Base-by-base conservation (phyloP, 805 yeast genomes). In the Candida chilensis region DNA sequence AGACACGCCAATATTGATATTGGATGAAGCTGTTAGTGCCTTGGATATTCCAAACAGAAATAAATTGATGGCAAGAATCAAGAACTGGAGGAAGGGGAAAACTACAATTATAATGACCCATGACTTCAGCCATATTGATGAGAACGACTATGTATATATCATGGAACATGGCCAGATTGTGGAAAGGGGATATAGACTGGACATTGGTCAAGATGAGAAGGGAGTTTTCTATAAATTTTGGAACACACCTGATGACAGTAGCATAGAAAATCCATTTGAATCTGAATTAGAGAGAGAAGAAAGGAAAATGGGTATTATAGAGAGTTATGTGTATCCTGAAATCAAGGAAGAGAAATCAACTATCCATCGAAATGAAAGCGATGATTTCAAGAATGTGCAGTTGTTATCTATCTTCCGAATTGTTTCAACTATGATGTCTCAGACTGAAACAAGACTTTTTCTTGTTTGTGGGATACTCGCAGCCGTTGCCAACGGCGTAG, bases 21-120 rank as follows among this genome's bases (percentile, higher is more conserved):
- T 88, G 17, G 99, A 92, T 55, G 99, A 92, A 48, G 71, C 92
- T 4, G 57, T 84, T 2, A 78, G 92, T 29, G 96, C 96, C 0
- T 54, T 92, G 33, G 96, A 92, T 48, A 47, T 54, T 2, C 42
- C 41, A 0, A 65, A 67, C 26, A 64, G 77, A 36, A 52, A 54
- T 1, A 32, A 45, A 3, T 48, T 86, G 4, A 50, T 79, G 44
- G 47, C 54, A 2, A 63, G 64, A 0, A 61, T 92, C 9, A 67
- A 71, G 32, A 32, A 38, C 3, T 76, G 82, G 78, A 66, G 97
- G 40, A 34, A 37, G 5, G 76, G 71, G 2, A 78, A 70, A 38
- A 82, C 96, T 0, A 88, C 96, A 0, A 67, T 92, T 11, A 55
- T 86, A 3, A 64, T 90, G 30, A 82, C 96, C 0, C 99, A 92